Percentiles rank a stretch among this genome's conserved stretches.
phyloP scores from a whole-genome alignment of 768 basidiomycete genomes.

The Termitomyces sp. region DNA sequence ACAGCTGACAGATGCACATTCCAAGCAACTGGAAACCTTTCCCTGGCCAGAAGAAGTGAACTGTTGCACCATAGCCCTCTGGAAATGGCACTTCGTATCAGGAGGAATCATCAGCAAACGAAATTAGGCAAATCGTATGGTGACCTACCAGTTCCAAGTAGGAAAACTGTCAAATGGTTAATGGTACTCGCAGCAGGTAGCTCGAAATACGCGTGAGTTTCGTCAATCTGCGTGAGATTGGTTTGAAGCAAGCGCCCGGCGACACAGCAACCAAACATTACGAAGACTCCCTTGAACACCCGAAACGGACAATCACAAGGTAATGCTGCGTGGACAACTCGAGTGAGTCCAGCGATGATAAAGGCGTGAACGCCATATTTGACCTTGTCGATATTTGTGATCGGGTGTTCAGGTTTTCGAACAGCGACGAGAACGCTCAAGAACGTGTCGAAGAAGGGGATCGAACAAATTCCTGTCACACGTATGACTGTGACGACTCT shows the following conservation, averaged over 20 bases:
- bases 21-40: slow-evolving; percentile 85
- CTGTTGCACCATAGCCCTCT: slow-evolving; percentile 78
- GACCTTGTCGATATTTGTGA: slow-evolving; percentile 6
- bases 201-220: slow-evolving; percentile 80
- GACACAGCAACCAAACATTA: slow-evolving; percentile 79
- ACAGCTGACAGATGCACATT: slow-evolving; percentile 49
- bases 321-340: slow-evolving; percentile 2
- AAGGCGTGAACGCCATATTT: slow-evolving; percentile 8
- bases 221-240: slow-evolving; percentile 76
- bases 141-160: slow-evolving; percentile 68
- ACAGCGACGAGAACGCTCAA: not conserved
- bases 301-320: not conserved
- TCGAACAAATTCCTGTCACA: not conserved
- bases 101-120: not conserved
- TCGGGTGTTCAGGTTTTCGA: not conserved
- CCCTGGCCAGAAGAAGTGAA: slow-evolving; percentile 85
- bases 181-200: slow-evolving; percentile 67
- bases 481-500: not conserved
- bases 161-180: slow-evolving; percentile 84
- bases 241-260: slow-evolving; percentile 79
- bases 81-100: slow-evolving; percentile 63
- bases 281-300: slow-evolving; percentile 1
- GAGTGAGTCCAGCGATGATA: slow-evolving; percentile 1
- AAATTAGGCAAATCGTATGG: not conserved
- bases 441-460: not conserved